Base-by-base conservation (phyloP, 2,329 filamentous ascomycete genomes). In the Colletotrichum acutatum region DNA sequence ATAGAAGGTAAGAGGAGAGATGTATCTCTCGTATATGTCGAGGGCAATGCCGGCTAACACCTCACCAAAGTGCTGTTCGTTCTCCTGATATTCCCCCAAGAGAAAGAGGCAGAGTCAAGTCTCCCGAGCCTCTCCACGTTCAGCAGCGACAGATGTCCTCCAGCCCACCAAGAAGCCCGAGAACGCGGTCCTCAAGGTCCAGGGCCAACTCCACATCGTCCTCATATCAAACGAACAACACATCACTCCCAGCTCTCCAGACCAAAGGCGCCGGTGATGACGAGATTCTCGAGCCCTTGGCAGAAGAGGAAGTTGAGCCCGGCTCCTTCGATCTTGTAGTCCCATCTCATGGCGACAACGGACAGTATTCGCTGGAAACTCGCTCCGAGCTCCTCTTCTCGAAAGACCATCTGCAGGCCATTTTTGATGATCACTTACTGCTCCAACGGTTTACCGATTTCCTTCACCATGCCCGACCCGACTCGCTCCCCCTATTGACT, bases 371-470 rank as follows among this genome's bases (percentile, higher is more conserved):
- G 2, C 82, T 94, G 0, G 93, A 94, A 79, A 83, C 84, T n/a
- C 87, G 90, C 57, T 90, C 91, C 0, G 90, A 93, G 70, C 84
- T 90, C 14, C 83, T 95, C 46, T 92, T 94, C 77, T 93, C 92
- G 0, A 84, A 82, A 19, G 87, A 91, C 64, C 93, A 95, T 80
- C 83, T 95, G 32, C 81, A 87, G 54, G 84, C 87, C 32, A 93
- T 95, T 34, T 92, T 94, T 75, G 83, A 86, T 3, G 90, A 94
- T 69, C 89, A 91, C 0, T 83, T 87, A 7, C 86, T 92, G 26
- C 84, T 94, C 1, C 85, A 90, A 64, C 88, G 86, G 57, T 95
- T 95, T 79, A 92, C 90, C 1, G 86, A 89, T 3, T 95, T 93
- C 76, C 83, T 95, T 3, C 88, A 88, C 70, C 80, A 84, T 5